Evolutionary conservation across 495 filamentous ascomycete species (phyloP), one percentile per base, ranked within the genome.

Genomic region (Tuber brumale): DNA sequence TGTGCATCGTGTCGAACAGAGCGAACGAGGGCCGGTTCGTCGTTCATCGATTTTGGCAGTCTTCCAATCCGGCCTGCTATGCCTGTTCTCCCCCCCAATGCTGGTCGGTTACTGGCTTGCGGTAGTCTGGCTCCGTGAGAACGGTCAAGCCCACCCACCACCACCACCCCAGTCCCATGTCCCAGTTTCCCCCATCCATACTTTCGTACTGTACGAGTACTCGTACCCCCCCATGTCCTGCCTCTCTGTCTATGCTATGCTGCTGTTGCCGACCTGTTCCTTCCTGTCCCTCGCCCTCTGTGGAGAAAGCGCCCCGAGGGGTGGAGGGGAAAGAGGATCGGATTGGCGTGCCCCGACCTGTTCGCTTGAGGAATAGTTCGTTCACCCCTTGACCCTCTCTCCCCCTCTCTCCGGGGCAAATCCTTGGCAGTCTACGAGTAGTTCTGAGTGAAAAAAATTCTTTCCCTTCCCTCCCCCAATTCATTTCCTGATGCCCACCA

Each of bases 61-160:
- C 77, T 80, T 80, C 75, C 73, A 79, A 80, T 80, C 78, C 77
- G 78, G 78, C 77, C 78, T 80, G 70, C 72, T 78, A 73, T 77
- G 46, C 74, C 71, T 77, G 75, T 7, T 61, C 27, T 31, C 57
- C 4, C 57, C 57, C 51, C 57, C 12, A 66, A 66, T 35, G 57
- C 76, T 76, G 76, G 70, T 73, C 74, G 76, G 57, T 66, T 66
- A 66, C 57, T 66, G 57, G 57, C 27, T 35, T 66, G 57, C 16
- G 12, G 57, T 18, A 19, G 57, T 35, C 27, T 16, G 14, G 57
- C 27, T 31, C 27, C 27, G 57, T 35, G 14, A 35, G n/a, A 18
- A 66, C 31, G 57, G 57, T 66, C 57, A 18, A 66, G 57, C 27
- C 57, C 57, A 66, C 35, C 70, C 42, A 39, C 27, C 70, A 39